Evolutionary conservation across 108 stramenopile species (phyloP), one percentile per base, ranked within the genome.

Genomic region (Discostella stelligeroides): DNA sequence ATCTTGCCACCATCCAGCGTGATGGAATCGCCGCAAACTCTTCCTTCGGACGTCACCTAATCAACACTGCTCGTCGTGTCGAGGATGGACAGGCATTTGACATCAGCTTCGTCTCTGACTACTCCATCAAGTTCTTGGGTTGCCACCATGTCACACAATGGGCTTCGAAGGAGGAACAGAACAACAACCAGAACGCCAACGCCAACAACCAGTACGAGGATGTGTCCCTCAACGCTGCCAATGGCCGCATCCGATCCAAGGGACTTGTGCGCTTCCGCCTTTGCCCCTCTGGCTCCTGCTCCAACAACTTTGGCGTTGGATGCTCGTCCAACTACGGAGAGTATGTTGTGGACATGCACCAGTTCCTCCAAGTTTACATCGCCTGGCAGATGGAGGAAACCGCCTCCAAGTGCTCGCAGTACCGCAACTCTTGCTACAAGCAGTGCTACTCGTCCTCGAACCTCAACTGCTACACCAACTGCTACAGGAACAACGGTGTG

Each of bases 101-200:
- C 42, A 72, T 76, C 49, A 66, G 69, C 46, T 84, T 71, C 59
- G 50, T 94, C 27, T 63, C 80, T 21, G 76, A 75, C 30, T 94
- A 87, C 81, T 85, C 85, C 64, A 75, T 90, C 77, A 91, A 91
- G 80, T 94, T 94, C 79, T 79, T 86, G 53, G 92, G 92, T 20
- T 94, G 92, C 74, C 86, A 90, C 59, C 85, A 89, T 48, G 85
- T 90, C 38, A 80, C 81, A 10, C 88, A 94, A 61, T 94, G 92
- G 92, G 56, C 70, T 18, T 42, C 47, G 21, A 55, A 70, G n/a
- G 63, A 27, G 10, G 73, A 74, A 11, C 42, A 56, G 7, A 43
- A 72, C 17, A 53, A 63, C 41, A 42, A 45, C 27, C n/a, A 47
- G 34, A 25, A 89, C 68, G 51, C 75, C 17, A 64, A 86, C 47